Evolutionary conservation across 2,329 filamentous ascomycete species (phyloP), one percentile per base, ranked within the genome.

Genomic region (Monosporascus cannonballus): DNA sequence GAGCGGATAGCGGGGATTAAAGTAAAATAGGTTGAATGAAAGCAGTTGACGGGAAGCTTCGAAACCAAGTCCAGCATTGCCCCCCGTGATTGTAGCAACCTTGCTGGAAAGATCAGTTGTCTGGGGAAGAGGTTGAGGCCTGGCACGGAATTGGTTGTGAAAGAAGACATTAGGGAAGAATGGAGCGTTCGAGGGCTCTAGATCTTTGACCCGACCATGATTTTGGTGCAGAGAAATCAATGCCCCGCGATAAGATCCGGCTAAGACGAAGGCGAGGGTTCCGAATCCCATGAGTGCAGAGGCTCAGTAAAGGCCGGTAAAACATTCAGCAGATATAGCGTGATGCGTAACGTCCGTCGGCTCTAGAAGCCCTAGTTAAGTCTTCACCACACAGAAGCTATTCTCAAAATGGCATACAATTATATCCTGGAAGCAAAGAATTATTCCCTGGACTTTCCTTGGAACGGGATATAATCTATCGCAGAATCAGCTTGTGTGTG

Each of bases 1-100:
- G 69, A 74, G 3, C 79, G 75, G 1, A 78, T 76, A 5, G 71
- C 75, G 3, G 80, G 62, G 52, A 81, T 71, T 9, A 81, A 81
- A 62, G 22, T 67, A 70, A 2, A 69, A 69, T 14, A 78, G 64
- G 1, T 64, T 62, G 8, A 73, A 56, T 0, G 61, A 56, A 2
- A 75, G 65, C 25, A 80, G 66, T 41, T 74, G 72, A 0, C 64
- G 61, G 15, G 71, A 66, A 1, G 71, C 63, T 53, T 76, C 73
- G n/a, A 76, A 67, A 1, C 79, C 78, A 0, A 82, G 64, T 0
- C 79, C 79, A 0, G 60, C 64, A 54, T 78, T 81, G 20, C 70
- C 64, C 1, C 79, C 79, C 0, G 77, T 79, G 15, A 81, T 66
- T 41, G 81, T 74, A 47, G 73, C 73, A 0, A 70, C 71, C 52